These are phyloP conservation scores for Mycogone perniciosa DNA, from an alignment of 2,329 filamentous ascomycete genomes.

Conservation along the genomic window DNA sequence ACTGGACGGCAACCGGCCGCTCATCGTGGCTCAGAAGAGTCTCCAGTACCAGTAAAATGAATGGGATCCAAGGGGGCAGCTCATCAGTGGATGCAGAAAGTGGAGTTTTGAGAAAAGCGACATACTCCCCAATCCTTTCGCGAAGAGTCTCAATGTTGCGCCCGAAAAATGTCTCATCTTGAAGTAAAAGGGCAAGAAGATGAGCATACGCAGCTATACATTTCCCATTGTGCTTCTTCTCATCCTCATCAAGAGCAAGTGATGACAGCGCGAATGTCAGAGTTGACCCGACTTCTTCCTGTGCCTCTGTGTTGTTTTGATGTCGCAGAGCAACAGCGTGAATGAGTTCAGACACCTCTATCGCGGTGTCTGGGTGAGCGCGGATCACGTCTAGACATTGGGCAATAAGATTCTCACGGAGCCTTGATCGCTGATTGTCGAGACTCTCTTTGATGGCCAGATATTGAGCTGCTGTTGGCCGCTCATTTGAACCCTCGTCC, in stretches of 20 bases:
- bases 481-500: constrained; percentile 14
- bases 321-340: constrained; percentile 60
- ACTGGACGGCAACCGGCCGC: constrained; percentile 67
- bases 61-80: constrained; percentile 86
- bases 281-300: constrained; percentile 73
- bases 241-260: constrained; percentile 53
- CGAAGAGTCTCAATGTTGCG: constrained; percentile 68
- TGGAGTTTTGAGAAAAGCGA: constrained; percentile 70
- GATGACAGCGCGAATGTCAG: constrained; percentile 78
- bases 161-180: constrained; percentile 74
- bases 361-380: constrained; percentile 79
- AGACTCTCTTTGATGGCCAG: constrained; percentile 62
- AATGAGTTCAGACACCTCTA: constrained; percentile 86
- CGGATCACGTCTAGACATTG: constrained; percentile 86
- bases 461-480: constrained; percentile 14
- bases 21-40: constrained; percentile 84
- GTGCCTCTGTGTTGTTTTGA: constrained; percentile 42
- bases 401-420: constrained; percentile 76
- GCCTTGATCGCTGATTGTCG: constrained; percentile 63
- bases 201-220: constrained; percentile 85
- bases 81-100: constrained; percentile 64
- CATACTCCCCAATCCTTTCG: constrained; percentile 67
- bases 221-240: constrained; percentile 56
- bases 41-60: constrained; percentile 84
- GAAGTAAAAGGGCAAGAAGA: constrained; percentile 78